Evolutionary conservation across 257 asterid genomes (phyloP).

Genomic region (Eucommia ulmoides): DNA sequence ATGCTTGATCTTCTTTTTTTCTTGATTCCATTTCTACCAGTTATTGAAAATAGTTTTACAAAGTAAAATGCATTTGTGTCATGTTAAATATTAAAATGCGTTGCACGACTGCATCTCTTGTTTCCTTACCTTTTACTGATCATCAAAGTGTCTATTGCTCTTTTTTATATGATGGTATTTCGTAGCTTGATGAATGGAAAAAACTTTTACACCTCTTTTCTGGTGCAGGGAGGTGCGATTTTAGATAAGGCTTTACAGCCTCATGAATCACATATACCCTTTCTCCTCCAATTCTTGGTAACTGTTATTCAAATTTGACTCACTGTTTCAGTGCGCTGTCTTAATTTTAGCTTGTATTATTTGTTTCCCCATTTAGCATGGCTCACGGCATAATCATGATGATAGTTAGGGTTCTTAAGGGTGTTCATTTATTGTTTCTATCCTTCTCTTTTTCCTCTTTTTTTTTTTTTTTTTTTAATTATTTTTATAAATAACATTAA

Average conservation of each 20-base stretch:
- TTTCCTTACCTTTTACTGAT: background rate
- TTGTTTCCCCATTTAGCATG: too few relatives aligned
- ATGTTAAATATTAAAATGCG: too few relatives aligned
- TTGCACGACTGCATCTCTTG: background rate
- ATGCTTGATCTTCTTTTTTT: too few relatives aligned
- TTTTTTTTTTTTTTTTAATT: background rate
- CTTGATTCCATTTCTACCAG: too few relatives aligned
- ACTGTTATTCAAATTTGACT: constrained; percentile 9
- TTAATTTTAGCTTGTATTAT: background rate
- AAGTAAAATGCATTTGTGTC: too few relatives aligned
- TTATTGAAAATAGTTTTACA: too few relatives aligned
- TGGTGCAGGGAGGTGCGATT: constrained; percentile 80
- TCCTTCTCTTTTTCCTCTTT: background rate
- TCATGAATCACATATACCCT: constrained; percentile 90
- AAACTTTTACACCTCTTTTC: too few relatives aligned
- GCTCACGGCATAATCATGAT: too few relatives aligned
- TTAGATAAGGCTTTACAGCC: constrained; percentile 68
- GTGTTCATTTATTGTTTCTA: background rate
- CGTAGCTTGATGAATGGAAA: background rate
- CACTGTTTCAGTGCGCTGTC: background rate
- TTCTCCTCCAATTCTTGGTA: constrained; percentile 91
- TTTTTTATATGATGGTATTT: background rate
- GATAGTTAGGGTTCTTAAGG: constrained; percentile 6
- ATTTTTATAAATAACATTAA: background rate
- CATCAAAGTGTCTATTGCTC: background rate